These are phyloP conservation scores for Lecanicillium sp. DNA, from an alignment of 2,329 filamentous ascomycete species.

Conservation along the genomic window DNA sequence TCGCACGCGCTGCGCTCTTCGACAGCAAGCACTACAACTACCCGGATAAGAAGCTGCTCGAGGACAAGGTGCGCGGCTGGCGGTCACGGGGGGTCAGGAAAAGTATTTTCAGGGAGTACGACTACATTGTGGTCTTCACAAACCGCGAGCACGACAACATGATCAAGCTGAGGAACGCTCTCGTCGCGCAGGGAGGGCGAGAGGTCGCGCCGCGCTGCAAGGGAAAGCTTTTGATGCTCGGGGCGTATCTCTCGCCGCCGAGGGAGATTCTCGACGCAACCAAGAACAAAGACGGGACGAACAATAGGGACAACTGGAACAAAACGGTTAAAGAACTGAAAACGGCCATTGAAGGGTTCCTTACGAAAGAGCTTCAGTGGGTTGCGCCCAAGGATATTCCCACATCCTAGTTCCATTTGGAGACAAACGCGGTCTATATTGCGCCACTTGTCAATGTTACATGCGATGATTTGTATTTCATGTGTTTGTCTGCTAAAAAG, in stretches of 20 bases:
- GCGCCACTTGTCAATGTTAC: too few relatives aligned
- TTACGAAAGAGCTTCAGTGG: neutral
- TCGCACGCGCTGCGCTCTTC: constrained; percentile 21
- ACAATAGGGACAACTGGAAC: neutral
- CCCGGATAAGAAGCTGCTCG: constrained; percentile 7
- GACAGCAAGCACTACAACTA: constrained; percentile 18
- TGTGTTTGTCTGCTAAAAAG: too few relatives aligned
- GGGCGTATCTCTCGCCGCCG: neutral
- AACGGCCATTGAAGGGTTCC: neutral
- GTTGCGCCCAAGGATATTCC: neutral
- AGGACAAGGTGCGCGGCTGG: constrained; percentile 11
- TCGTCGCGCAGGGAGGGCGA: constrained; percentile 14
- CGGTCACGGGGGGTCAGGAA: constrained; percentile 18
- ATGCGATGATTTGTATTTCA: too few relatives aligned
- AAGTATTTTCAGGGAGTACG: constrained; percentile 20
- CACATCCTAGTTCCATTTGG: too few relatives aligned
- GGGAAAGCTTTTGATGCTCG: constrained; percentile 22
- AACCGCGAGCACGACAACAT: constrained; percentile 23
- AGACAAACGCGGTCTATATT: too few relatives aligned
- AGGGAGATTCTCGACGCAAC: neutral
- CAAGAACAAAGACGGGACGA: neutral
- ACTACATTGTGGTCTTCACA: constrained; percentile 24
- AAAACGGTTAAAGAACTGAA: neutral
- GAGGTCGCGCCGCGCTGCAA: constrained; percentile 15
- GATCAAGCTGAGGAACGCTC: constrained; percentile 19